phyloP scores from a whole-genome alignment of 257 asterid species.

The Solanum raphanifolium region DNA sequence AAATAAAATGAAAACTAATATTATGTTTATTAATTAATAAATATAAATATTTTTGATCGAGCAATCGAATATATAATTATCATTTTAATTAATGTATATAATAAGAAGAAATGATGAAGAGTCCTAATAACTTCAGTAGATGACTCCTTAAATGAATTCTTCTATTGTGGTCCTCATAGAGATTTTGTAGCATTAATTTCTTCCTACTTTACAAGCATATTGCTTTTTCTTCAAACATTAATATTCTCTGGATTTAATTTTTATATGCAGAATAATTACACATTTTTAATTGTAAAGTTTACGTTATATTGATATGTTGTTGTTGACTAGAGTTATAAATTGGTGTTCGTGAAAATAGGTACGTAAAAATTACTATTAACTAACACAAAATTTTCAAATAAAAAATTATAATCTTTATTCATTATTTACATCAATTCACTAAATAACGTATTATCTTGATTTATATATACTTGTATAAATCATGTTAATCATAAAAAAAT shows the following conservation, averaged over 20 bases:
- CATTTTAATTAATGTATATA: no score
- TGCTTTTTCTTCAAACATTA: background rate
- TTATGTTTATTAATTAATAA: background rate
- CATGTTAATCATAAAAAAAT: background rate
- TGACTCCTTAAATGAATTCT: background rate
- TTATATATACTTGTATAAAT: background rate
- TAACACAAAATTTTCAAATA: background rate
- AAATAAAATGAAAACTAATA: background rate
- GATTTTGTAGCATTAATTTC: background rate
- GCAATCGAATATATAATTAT: background rate
- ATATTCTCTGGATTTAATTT: background rate
- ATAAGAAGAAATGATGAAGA: background rate
- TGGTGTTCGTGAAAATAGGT: background rate
- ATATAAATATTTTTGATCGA: background rate
- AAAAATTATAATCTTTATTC: background rate
- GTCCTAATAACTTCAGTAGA: background rate
- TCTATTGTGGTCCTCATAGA: background rate
- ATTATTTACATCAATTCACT: background rate
- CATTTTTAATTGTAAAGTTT: no score
- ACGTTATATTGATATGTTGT: background rate
- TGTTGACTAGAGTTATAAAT: background rate
- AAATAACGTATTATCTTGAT: background rate
- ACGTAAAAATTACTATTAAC: background rate
- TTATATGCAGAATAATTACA: background rate
- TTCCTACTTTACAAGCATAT: background rate